Evolutionary conservation across 805 yeast genomes (phyloP).

Genomic region (Yarrowia osloensis): DNA sequence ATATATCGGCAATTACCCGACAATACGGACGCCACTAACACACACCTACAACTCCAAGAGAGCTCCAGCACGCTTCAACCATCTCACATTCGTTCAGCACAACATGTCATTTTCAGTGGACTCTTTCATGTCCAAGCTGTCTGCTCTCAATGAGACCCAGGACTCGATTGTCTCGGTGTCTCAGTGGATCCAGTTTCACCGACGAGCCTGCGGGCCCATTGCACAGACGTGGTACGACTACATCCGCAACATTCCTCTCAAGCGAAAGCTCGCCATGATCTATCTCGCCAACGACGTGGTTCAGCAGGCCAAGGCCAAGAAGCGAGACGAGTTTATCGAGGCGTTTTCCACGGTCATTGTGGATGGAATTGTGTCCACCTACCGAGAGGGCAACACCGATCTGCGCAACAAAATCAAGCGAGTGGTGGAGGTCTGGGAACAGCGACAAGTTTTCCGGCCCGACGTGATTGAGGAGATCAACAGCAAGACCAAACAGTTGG

Average conservation of each 20-base stretch:
- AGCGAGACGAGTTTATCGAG: conserved; percentile 57
- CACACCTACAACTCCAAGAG: background rate
- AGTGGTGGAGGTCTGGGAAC: conserved; percentile 66
- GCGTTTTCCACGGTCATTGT: conserved; percentile 55
- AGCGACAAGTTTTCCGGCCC: conserved; percentile 54
- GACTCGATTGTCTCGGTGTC: conserved; percentile 73
- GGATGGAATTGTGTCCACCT: conserved; percentile 44
- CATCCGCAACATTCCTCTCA: conserved; percentile 42
- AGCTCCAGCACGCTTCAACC: background rate
- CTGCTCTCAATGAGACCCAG: conserved; percentile 54
- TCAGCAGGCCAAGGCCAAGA: conserved; percentile 70
- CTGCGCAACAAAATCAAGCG: conserved; percentile 56
- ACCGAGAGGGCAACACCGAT: conserved; percentile 46
- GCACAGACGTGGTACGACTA: conserved; percentile 56
- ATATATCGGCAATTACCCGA: background rate
- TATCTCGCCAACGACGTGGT: conserved; percentile 81
- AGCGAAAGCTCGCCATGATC: conserved; percentile 56
- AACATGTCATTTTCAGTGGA: conserved; percentile 55
- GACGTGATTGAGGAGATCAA: conserved; percentile 43
- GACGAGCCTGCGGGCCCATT: conserved; percentile 55
- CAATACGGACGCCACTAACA: no score
- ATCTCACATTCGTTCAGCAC: background rate
- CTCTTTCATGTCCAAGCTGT: conserved; percentile 51
- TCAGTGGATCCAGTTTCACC: conserved; percentile 70
- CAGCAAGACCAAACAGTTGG: conserved; percentile 32